Conservation (phyloP, 2,329 filamentous ascomycete genomes). For the Lachnellula willkommii region DNA sequence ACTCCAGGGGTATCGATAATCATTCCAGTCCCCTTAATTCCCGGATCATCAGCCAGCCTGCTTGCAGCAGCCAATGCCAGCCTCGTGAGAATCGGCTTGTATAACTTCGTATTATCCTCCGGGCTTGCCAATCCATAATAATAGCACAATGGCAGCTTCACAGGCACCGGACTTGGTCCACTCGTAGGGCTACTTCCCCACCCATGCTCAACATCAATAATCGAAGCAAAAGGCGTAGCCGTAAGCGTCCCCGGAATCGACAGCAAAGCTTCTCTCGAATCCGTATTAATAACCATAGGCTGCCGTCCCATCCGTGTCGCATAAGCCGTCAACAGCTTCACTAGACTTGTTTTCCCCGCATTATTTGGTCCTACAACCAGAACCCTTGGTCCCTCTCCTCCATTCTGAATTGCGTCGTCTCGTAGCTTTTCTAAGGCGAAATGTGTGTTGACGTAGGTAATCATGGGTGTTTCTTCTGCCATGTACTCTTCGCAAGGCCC, state of each 20-base stretch:
- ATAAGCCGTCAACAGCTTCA: constrained; percentile 73
- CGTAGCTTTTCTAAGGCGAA: constrained; percentile 75
- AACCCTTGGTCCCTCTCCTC: constrained; percentile 67
- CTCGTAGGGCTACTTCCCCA: constrained; percentile 90
- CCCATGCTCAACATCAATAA: constrained; percentile 82
- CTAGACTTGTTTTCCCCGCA: constrained; percentile 77
- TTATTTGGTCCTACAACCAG: constrained; percentile 74
- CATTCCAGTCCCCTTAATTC: constrained; percentile 67
- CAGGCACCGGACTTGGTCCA: constrained; percentile 79
- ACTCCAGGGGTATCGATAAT: constrained; percentile 79
- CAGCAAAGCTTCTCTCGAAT: constrained; percentile 74
- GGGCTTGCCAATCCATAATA: constrained; percentile 73
- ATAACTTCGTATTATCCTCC: constrained; percentile 67
- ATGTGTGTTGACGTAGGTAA: constrained; percentile 78
- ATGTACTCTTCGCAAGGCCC: constrained; percentile 54
- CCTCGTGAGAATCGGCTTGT: constrained; percentile 66
- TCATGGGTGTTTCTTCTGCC: constrained; percentile 76
- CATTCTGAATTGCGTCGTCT: constrained; percentile 48
- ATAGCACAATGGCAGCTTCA: constrained; percentile 88
- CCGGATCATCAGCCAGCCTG: constrained; percentile 68
- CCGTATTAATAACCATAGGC: constrained; percentile 77
- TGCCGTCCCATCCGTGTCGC: constrained; percentile 68
- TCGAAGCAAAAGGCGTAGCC: constrained; percentile 77
- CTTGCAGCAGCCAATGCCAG: constrained; percentile 74
- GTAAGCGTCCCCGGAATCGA: constrained; percentile 76